Base-by-base conservation (phyloP, 2,329 filamentous ascomycete species). In the Chaetothyriales sp. region DNA sequence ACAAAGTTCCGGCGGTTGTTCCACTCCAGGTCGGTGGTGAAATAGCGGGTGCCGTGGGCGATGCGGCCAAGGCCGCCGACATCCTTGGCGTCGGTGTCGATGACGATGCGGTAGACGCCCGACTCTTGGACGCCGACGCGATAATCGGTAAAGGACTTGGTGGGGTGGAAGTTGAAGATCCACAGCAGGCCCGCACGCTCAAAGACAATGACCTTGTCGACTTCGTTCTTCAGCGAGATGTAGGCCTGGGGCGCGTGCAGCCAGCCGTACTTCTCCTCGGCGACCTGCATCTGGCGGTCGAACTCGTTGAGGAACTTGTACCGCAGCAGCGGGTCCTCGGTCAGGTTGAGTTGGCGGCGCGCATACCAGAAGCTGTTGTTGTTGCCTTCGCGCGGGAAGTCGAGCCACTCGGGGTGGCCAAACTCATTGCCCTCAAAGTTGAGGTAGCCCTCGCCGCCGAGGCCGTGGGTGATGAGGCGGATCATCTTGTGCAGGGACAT, bases 371-470 rank as follows among this genome's bases (percentile, higher is more conserved):
- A 95, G 46, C 86, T 92, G 70, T 95, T 94, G 64, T 82, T 73
- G 70, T 95, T 95, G 54, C 92, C 92, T 63, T 83, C 88, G 49
- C 92, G 86, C 3, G 92, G 92, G 69, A 98, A 98, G 68, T 98
- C 92, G 43, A 98, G 85, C 92, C 92, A 98, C 69, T 98, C 92
- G 0, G 92, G 92, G 66, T 98, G 92, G 0, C 92, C 92, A 64
- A 98, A 98, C 69, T 98, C 92, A 69, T 98, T 98, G 55, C 92
- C 92, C 71, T 95, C 89, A 62, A 98, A 98, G 73, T 97, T 98
- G 50, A 98, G 84, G 65, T 95, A 98, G 43, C 90, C 92, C 69
- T 98, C 92, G 51, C 92, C 92, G 54, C 92, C 92, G 15, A 98
- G 78, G 44, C 77, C 80, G 66, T 98, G 90, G 1, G 92, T 97